A percentile compares a stretch with the other conserved stretches of the same genome.
These are phyloP conservation scores for Abrus pulchellus DNA, from an alignment of 306 rosid genomes.

Conservation along the genomic window DNA sequence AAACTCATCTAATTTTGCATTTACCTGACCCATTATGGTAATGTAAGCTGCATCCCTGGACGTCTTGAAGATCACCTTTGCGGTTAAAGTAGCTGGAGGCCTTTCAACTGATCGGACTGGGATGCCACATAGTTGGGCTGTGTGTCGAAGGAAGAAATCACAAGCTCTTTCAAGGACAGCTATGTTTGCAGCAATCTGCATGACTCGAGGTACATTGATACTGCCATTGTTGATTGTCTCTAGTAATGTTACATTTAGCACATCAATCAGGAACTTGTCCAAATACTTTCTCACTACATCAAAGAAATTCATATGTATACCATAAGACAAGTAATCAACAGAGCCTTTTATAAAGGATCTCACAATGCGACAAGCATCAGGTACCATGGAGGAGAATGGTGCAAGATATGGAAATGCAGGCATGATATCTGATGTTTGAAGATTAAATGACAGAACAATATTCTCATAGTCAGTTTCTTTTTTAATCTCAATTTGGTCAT, in stretches of 20 bases:
- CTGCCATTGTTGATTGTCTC: conserved; percentile 65
- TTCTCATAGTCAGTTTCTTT: conserved; percentile 83
- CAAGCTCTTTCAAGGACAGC: conserved; percentile 90
- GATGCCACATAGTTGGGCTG: conserved; percentile 83
- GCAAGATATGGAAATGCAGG: conserved; percentile 92
- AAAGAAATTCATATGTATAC: conserved; percentile 55
- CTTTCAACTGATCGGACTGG: conserved; percentile 73
- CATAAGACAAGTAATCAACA: conserved; percentile 83
- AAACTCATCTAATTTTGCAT: conserved; percentile 68
- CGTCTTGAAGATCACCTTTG: conserved; percentile 75
- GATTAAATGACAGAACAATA: conserved; percentile 71
- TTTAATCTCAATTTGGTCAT: conserved; percentile 77
- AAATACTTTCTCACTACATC: conserved; percentile 76
- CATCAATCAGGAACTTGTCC: conserved; percentile 79
- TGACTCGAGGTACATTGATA: conserved; percentile 79
- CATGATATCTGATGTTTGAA: conserved; percentile 79
- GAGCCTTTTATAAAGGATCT: conserved; percentile 92
- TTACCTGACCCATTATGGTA: conserved; percentile 70
- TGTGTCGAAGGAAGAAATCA: conserved; percentile 75
- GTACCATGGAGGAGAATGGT: conserved; percentile 91
- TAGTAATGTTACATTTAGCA: conserved; percentile 75
- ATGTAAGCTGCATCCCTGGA: conserved; percentile 86
- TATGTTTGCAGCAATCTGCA: conserved; percentile 94
- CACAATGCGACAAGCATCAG: conserved; percentile 83
- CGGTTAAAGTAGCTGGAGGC: conserved; percentile 77